These are phyloP conservation scores for Limnomonas spitsbergensis DNA, from an alignment of 139 green algal genomes.

Conservation along the genomic window DNA sequence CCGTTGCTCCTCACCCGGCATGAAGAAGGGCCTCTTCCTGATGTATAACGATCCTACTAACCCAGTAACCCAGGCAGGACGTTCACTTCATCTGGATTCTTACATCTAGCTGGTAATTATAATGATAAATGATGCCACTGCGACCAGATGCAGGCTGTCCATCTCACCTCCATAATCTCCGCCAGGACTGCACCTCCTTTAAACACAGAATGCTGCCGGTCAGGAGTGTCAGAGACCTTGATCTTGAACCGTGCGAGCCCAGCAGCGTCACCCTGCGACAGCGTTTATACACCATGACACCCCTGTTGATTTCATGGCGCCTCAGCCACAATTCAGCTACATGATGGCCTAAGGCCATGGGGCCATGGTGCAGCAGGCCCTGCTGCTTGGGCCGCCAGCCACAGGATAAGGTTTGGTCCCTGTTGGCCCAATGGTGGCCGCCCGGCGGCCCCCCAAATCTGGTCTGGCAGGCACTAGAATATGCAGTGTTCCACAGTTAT, in stretches of 20 bases:
- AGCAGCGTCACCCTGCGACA: conserved; percentile 31
- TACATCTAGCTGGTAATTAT: background rate
- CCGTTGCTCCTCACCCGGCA: too few species aligned
- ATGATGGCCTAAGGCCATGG: too few species aligned
- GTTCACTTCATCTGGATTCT: too few species aligned
- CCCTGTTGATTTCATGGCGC: background rate
- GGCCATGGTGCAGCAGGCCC: too few species aligned
- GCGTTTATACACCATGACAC: background rate
- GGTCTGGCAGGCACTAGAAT: conserved; percentile 20
- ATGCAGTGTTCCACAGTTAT: too few species aligned
- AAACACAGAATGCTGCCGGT: conserved; percentile 76
- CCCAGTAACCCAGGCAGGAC: too few species aligned
- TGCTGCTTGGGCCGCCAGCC: too few species aligned
- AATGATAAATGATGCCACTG: too few species aligned
- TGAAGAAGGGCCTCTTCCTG: too few species aligned
- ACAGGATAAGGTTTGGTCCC: too few species aligned
- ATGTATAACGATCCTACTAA: too few species aligned
- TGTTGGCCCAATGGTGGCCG: background rate
- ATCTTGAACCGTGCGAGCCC: conserved; percentile 61
- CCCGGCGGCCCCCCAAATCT: background rate
- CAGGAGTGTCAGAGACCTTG: conserved; percentile 65
- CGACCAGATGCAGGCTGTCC: background rate
- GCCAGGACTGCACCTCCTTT: conserved; percentile 72
- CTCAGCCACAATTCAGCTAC: background rate
- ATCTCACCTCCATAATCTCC: conserved; percentile 70